Evolutionary conservation across 345 rosid genomes (phyloP), one percentile per base, ranked within the genome.

Genomic region (Leavenworthia alabamica): DNA sequence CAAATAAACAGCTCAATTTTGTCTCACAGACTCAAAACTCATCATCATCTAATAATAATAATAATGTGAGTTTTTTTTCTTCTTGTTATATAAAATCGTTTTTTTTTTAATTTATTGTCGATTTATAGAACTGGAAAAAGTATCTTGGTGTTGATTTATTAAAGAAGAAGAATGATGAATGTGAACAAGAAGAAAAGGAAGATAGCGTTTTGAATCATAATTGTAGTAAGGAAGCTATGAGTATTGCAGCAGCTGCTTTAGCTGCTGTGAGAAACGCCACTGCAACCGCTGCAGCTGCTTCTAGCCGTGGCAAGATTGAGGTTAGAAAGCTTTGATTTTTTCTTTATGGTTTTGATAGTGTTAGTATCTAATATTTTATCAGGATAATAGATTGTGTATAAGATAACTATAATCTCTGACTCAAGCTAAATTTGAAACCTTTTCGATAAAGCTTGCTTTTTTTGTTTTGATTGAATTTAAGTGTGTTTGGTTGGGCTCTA

Each of bases 201-300:
- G 67, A 64, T 46, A 22, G 3, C 7, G 57, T 49, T 47, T 7
- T 20, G 56, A 77, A 70, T 64, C 75, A 48, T 70, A 67, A 52
- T 27, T 58, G 67, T 10, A 66, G 73, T 62, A 90, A 83, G 53
- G 88, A 86, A 61, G 79, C 90, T 57, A 86, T 72, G 80, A 82
- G 55, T 64, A 47, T 84, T 60, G 95, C 95, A 12, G 86, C 91
- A 14, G 90, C 96, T 48, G 98, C 96, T 53, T 79, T 92, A 23
- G 80, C 89, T 61, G 98, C 98, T 1, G 90, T 86, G 23, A 83
- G 71, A 80, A 85, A 82, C 57, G 93, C 91, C 37, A 73, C 91
- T 28, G 95, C 88, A 58, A 76, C 86, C 3, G 88, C 84, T 5
- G 85, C 81, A 24, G 84, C 81, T 42, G 85, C 87, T 13, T 65